Evolutionary conservation across 306 rosid genomes (phyloP).

Genomic region (Crotalaria pallida): DNA sequence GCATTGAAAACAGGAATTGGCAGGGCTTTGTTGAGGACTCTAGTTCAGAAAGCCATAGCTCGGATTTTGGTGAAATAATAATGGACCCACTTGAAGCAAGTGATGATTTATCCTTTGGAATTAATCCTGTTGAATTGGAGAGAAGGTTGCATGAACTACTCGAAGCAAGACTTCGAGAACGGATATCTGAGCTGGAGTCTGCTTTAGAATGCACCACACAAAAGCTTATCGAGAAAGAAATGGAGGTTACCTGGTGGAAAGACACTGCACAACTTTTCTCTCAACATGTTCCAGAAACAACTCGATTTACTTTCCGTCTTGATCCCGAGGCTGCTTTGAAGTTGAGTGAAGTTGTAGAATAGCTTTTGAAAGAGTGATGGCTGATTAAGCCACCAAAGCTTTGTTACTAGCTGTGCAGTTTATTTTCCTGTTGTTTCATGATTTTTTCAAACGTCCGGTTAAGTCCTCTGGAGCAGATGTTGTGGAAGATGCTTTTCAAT

Average conservation of each 20-base stretch:
- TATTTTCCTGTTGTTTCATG: background rate
- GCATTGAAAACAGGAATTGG: conserved; percentile 28
- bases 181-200: conserved; percentile 62
- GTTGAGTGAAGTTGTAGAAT: conserved; percentile 27
- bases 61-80: conserved; percentile 42
- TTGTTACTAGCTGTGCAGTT: conserved; percentile 1
- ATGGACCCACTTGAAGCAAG: conserved; percentile 41
- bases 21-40: conserved; percentile 40
- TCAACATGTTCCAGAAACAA: conserved; percentile 45
- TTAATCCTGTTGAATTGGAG: conserved; percentile 66
- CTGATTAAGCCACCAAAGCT: background rate
- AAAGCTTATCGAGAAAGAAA: conserved; percentile 58
- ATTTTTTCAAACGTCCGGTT: background rate
- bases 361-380: conserved; percentile 24
- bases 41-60: conserved; percentile 21
- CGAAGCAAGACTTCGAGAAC: conserved; percentile 64
- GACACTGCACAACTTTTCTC: conserved; percentile 49
- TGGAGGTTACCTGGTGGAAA: conserved; percentile 73
- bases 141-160: conserved; percentile 74
- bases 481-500: conserved; percentile 9
- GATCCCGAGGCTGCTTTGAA: conserved; percentile 31
- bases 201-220: conserved; percentile 55
- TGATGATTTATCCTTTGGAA: conserved; percentile 46
- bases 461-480: background rate
- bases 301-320: conserved; percentile 42